Evolutionary conservation across 1,284 basidiomycete genomes (phyloP), one percentile per base, ranked within the genome.

Genomic region (Leccinum fallax): DNA sequence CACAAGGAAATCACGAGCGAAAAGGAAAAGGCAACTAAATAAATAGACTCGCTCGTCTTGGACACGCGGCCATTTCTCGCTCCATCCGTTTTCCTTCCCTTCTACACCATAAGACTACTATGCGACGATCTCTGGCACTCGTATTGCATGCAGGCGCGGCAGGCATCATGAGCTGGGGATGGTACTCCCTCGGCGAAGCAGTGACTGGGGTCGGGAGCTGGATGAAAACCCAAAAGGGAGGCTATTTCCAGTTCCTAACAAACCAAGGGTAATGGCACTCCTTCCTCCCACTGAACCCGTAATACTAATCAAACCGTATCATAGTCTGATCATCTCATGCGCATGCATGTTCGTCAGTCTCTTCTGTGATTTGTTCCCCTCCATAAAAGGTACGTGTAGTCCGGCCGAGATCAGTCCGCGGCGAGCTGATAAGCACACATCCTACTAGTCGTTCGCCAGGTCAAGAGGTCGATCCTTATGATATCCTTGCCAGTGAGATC

Each of bases 201-300:
- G 21, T 59, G 13, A 3, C 1, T 5, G 8, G n/a, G 5, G 3
- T 30, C 10, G 26, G 10, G 34, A 1, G 11, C 2, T 80, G 74
- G 67, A 80, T 88, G 36, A 60, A 66, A 4, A 64, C 65, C 2
- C 84, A 85, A 68, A 84, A 81, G 64, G 88, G 89, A 21, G 90
- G 90, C 0, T 85, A 87, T 65, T 81, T 82, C 54, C 87, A 88
- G 70, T 93, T 84, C 70, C 75, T 94, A 57, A 94, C 92, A 0
- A 90, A 93, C 63, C 85, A 90, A 75, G 89, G 89, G 90, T 89
- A 80, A 54, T 4, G n/a, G n/a, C 51, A 0, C 2, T 53, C 49
- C 8, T 52, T 32, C 26, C 9, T n/a, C 16, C 24, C 24, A n/a
- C 3, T 43, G 30, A 24, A 34, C 26, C 24, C 30, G 13, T 49